Base-by-base conservation (phyloP, 257 asterid genomes). In the Petunia secreta region DNA sequence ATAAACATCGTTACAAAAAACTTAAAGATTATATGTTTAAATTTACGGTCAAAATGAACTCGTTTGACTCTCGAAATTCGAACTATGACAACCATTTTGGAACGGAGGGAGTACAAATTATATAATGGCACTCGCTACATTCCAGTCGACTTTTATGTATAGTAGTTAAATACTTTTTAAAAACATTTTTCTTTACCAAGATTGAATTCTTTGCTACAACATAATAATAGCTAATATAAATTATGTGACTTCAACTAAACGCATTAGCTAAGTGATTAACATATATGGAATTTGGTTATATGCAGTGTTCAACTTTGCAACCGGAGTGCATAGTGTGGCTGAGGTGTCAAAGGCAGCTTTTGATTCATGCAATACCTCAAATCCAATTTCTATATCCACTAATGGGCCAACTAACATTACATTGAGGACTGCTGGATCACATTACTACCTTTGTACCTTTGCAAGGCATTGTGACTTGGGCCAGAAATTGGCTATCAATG, bases 241-340 rank as follows among this genome's bases (percentile, higher is more conserved):
- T 25, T 25, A 0, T 25, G 25, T 25, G 25, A 25, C 25, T 25
- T 25, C 25, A 25, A 25, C 25, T 25, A 25, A 25, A 25, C 25
- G 25, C 25, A 25, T 25, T 25, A 25, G 25, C 25, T 25, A 25
- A 25, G 0, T 25, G 25, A 25, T 25, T 25, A 25, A 25, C 25
- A 25, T 25, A 25, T 25, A 25, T 25, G 25, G 25, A 25, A 25
- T 25, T 25, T 25, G 25, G 0, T 25, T 25, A 25, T 25, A 1
- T 80, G 86, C 86, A 94, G 97, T 87, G n/a, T 94, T 92, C 89
- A 94, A 91, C 81, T 94, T 87, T 81, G 5, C 86, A 2, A 85
- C 90, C 1, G 88, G 89, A 63, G 0, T 0, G 0, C 97, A 94
- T 38, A 80, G 68, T 39, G 95, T 89, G n/a, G 94, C 91, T 0